Conservation (phyloP, 2,329 filamentous ascomycete species). For the Scedosporium dehoogii region DNA sequence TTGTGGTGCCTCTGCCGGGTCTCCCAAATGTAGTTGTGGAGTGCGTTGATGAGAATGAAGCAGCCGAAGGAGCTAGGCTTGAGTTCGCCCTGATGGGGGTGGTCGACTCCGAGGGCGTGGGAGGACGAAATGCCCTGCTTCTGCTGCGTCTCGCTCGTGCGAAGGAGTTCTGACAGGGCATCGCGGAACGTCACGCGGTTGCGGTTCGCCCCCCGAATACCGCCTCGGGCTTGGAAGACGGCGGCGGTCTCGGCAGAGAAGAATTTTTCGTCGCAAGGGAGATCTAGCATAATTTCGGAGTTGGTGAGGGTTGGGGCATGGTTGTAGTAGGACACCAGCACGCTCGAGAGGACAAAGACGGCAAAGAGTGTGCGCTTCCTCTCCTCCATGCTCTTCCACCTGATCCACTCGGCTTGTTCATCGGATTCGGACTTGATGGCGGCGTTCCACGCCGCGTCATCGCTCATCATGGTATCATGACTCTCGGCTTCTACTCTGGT, state of each 20-base stretch:
- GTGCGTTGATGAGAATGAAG: slow-evolving; percentile 80
- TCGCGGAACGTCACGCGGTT: slow-evolving; percentile 71
- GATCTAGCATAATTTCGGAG: slow-evolving; percentile 79
- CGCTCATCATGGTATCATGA: slow-evolving; percentile 48
- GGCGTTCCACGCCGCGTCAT: slow-evolving; percentile 37
- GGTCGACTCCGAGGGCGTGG: too few species aligned
- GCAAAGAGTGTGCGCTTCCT: slow-evolving; percentile 86
- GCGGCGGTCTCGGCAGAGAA: slow-evolving; percentile 77
- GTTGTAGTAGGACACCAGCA: slow-evolving; percentile 87
- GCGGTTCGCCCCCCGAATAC: slow-evolving; percentile 56
- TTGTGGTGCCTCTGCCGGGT: slow-evolving; percentile 83
- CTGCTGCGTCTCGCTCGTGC: slow-evolving; percentile 57
- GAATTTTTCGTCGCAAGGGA: slow-evolving; percentile 88
- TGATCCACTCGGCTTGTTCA: slow-evolving; percentile 71
- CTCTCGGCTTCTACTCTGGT: slow-evolving; percentile 22
- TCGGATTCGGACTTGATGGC: slow-evolving; percentile 32
- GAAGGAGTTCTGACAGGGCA: slow-evolving; percentile 70
- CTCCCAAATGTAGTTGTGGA: slow-evolving; percentile 99
- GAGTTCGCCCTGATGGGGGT: slow-evolving; percentile 47
- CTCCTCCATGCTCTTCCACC: slow-evolving; percentile 83
- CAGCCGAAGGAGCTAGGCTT: slow-evolving; percentile 87
- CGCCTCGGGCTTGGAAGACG: slow-evolving; percentile 72
- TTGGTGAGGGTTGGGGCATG: slow-evolving; percentile 86
- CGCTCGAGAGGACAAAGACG: slow-evolving; percentile 83
- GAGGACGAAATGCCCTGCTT: slow-evolving; percentile 29